A percentile compares a stretch with the other conserved stretches of the same genome.
Conservation (phyloP, 1,139 yeast genomes). For the Kodamaea plutei region DNA sequence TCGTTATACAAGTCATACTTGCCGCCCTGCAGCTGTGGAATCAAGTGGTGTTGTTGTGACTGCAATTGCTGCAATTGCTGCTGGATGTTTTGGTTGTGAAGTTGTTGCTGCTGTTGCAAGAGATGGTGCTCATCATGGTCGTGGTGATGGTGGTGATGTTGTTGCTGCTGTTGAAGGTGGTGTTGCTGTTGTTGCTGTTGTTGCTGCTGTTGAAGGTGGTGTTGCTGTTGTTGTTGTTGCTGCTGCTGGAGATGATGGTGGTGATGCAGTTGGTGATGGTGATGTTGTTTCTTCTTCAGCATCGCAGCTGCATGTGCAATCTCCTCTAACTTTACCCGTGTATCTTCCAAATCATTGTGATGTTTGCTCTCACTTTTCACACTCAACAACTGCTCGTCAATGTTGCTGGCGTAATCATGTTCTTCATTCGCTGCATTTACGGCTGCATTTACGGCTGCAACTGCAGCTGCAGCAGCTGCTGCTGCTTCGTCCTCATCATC, state of each 20-base stretch:
- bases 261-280: constrained; percentile 4
- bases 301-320: constrained; percentile 27
- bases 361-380: constrained; percentile 18
- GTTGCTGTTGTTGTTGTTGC: constrained; percentile 13
- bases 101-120: constrained; percentile 13
- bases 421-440: constrained; percentile 18
- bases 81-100: constrained; percentile 9
- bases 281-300: constrained; percentile 7
- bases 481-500: constrained; percentile 8
- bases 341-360: constrained; percentile 23
- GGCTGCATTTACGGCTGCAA: constrained; percentile 8
- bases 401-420: constrained; percentile 41
- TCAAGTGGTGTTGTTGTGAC: constrained; percentile 13
- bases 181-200: constrained; percentile 16
- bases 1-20: constrained; percentile 19
- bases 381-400: constrained; percentile 43
- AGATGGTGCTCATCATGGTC: constrained; percentile 18
- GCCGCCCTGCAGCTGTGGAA: constrained; percentile 16
- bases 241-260: too few relatives aligned
- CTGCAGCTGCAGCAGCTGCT: constrained; percentile 9
- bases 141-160: constrained; percentile 19
- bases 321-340: constrained; percentile 31
- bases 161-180: constrained; percentile 18
- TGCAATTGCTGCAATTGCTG: constrained; percentile 6
- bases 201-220: constrained; percentile 14